Evolutionary conservation across 2,329 filamentous ascomycete genomes (phyloP).

Genomic region (Ceratocystis cubensis): DNA sequence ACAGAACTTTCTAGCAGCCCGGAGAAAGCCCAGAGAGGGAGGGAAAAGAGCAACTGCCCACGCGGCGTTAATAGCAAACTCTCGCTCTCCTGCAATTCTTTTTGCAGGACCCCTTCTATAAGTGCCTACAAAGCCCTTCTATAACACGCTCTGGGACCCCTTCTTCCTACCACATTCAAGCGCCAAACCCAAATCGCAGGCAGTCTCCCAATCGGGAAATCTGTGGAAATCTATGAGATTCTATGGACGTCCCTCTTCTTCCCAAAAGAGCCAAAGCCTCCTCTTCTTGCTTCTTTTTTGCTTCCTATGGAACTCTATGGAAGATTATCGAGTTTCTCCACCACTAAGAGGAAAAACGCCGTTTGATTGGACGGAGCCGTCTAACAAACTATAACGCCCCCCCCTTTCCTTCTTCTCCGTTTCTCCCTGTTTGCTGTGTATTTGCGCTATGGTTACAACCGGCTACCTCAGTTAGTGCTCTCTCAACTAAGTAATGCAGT

Average conservation of each 20-base stretch:
- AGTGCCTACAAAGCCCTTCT: neutral
- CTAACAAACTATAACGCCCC: neutral
- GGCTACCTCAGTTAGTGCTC: neutral
- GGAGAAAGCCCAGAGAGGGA: neutral
- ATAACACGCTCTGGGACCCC: neutral
- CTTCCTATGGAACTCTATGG: neutral
- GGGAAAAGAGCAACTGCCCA: neutral
- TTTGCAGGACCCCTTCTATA: neutral
- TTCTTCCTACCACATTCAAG: neutral
- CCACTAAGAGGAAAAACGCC: neutral
- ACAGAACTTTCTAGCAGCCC: conserved; percentile 2
- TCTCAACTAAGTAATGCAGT: too few species aligned
- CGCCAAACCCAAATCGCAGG: neutral
- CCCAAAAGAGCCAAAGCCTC: conserved; percentile 8
- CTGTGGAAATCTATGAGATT: conserved; percentile 9
- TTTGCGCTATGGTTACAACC: neutral
- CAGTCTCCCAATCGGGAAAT: neutral
- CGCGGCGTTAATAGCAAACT: neutral
- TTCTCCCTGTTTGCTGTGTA: neutral
- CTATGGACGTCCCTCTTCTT: neutral
- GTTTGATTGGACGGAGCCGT: neutral
- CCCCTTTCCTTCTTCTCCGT: neutral
- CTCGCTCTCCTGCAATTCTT: neutral
- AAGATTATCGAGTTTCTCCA: neutral
- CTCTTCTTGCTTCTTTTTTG: neutral